Conservation (phyloP, 208 protist genomes). For the Crithidia acanthocephali region DNA sequence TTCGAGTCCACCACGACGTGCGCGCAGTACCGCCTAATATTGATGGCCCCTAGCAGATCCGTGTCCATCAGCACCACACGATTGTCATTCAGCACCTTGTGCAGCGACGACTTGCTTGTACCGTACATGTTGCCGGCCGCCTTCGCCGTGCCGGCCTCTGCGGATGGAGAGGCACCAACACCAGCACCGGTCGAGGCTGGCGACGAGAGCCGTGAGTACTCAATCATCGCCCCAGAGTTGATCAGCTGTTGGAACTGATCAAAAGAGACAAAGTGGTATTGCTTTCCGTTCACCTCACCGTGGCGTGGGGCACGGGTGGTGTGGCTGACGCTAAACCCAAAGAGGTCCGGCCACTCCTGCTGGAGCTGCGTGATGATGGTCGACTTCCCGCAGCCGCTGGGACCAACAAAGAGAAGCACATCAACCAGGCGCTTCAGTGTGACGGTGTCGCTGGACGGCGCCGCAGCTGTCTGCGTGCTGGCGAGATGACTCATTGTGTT, state of each 20-base stretch:
- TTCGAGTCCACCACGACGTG: constrained; percentile 22
- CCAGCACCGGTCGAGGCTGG: too few species aligned
- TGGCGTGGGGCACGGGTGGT: constrained; percentile 80
- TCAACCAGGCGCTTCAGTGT: constrained; percentile 39
- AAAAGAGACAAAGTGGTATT: constrained; percentile 86
- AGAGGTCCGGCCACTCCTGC: constrained; percentile 51
- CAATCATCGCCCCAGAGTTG: constrained; percentile 64
- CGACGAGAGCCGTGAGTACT: constrained; percentile 66
- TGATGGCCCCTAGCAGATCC: constrained; percentile 77
- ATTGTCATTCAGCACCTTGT: constrained; percentile 47
- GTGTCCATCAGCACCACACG: constrained; percentile 82
- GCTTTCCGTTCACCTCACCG: constrained; percentile 80
- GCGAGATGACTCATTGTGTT: not conserved
- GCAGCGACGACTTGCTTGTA: constrained; percentile 74
- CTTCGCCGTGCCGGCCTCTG: not conserved
- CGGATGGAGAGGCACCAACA: too few species aligned
- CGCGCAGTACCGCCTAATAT: constrained; percentile 57
- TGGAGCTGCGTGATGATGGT: constrained; percentile 80
- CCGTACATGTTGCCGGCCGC: constrained; percentile 76
- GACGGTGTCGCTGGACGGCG: constrained; percentile 5
- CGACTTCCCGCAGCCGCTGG: constrained; percentile 89
- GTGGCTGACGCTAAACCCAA: constrained; percentile 91
- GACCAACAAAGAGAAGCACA: constrained; percentile 84
- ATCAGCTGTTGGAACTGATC: constrained; percentile 65
- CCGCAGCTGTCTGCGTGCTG: not conserved